Conservation (phyloP, 2,329 filamentous ascomycete genomes). For the Scedosporium aurantiacum region DNA sequence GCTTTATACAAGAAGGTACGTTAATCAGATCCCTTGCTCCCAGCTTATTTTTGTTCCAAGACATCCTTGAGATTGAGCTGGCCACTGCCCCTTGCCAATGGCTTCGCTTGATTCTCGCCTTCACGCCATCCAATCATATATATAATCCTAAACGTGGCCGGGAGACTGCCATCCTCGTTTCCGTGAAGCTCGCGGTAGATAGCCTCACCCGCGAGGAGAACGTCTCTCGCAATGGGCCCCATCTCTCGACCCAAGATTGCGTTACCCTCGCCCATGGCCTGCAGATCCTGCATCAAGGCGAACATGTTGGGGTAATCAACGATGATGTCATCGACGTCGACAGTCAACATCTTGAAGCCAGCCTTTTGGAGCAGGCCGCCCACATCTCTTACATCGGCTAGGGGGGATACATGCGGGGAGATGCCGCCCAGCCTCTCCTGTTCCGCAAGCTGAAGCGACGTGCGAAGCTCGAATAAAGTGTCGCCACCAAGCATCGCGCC, state of each 20-base stretch:
- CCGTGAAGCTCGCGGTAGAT: constrained; percentile 86
- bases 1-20: constrained; percentile 4
- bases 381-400: constrained; percentile 86
- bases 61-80: constrained; percentile 84
- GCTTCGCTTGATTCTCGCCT: constrained; percentile 64
- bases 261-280: constrained; percentile 93
- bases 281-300: constrained; percentile 83
- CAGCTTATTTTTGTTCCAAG: constrained; percentile 32
- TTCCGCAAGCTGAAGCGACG: constrained; percentile 85
- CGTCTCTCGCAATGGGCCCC: constrained; percentile 67
- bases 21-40: neutral
- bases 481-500: constrained; percentile 96
- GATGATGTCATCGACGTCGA: constrained; percentile 94
- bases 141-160: constrained; percentile 88
- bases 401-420: constrained; percentile 76
- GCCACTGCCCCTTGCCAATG: constrained; percentile 72
- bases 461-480: constrained; percentile 84
- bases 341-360: constrained; percentile 90
- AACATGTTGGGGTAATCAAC: constrained; percentile 89
- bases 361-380: constrained; percentile 77
- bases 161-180: constrained; percentile 63
- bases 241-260: constrained; percentile 77
- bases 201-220: constrained; percentile 73
- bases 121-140: constrained; percentile 99
- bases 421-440: constrained; percentile 86